These are phyloP conservation scores for Gnetum montanum DNA, from an alignment of 75 land plant genomes.

Conservation along the genomic window DNA sequence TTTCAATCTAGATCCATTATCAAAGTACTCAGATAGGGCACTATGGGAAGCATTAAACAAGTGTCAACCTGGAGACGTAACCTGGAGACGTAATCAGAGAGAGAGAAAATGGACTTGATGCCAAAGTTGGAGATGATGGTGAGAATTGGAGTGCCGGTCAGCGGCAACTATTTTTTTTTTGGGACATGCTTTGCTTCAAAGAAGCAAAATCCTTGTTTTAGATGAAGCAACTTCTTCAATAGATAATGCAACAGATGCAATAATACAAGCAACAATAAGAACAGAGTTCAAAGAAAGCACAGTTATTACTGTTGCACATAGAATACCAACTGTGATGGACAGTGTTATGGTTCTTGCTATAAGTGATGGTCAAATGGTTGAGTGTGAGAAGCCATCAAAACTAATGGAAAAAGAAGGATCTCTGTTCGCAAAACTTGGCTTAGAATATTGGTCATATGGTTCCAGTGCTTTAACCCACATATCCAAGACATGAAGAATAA, in stretches of 20 bases:
- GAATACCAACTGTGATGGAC: constrained; percentile 38
- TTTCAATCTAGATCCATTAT: constrained; percentile 31
- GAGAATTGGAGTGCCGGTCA: constrained; percentile 29
- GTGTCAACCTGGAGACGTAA: constrained; percentile 37
- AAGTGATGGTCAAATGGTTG: too few relatives aligned
- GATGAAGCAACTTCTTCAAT: constrained; percentile 31
- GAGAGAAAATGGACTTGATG: constrained; percentile 12
- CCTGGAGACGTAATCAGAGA: constrained; percentile 21
- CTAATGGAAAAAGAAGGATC: too few relatives aligned
- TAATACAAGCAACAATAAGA: constrained; percentile 15
- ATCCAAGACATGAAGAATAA: too few relatives aligned
- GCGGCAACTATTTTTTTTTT: constrained; percentile 21
- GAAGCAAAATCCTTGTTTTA: constrained; percentile 21
- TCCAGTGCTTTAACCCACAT: too few relatives aligned
- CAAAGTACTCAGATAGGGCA: background rate
- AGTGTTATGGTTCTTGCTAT: constrained; percentile 27
- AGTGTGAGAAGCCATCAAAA: too few relatives aligned
- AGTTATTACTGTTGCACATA: constrained; percentile 38
- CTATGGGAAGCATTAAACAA: constrained; percentile 14
- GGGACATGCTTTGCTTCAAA: constrained; percentile 19
- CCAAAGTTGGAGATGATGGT: constrained; percentile 24
- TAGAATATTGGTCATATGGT: too few relatives aligned
- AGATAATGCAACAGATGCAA: constrained; percentile 19
- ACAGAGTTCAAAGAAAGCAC: constrained; percentile 26
- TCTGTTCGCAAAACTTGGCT: too few relatives aligned